Conservation (phyloP, 371 early-diverging fungal species). For the Mucor sp. region DNA sequence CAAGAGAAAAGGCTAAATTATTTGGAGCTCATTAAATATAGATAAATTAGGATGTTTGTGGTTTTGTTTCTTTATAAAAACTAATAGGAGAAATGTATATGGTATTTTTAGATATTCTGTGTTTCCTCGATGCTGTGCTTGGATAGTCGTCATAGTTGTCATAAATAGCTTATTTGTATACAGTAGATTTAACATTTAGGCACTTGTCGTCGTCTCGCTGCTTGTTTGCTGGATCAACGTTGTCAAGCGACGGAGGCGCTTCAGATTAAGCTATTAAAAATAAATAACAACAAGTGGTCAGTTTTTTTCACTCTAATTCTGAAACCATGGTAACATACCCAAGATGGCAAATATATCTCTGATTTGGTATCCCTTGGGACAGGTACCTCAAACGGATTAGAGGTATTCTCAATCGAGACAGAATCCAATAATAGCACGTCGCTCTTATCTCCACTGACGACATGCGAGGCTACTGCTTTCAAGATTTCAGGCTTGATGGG, state of each 20-base stretch:
- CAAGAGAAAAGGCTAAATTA: not conserved
- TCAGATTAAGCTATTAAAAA: slow-evolving; percentile 27
- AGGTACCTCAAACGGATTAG: slow-evolving; percentile 64
- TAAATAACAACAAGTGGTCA: not conserved
- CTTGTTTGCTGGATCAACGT: slow-evolving; percentile 20
- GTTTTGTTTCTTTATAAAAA: not conserved
- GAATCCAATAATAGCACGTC: slow-evolving; percentile 89
- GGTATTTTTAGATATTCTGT: slow-evolving; percentile 4
- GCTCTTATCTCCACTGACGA: slow-evolving; percentile 84
- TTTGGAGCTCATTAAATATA: not conserved
- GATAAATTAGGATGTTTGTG: not conserved
- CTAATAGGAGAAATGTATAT: not conserved
- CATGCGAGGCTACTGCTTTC: slow-evolving; percentile 85
- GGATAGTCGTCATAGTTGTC: not conserved
- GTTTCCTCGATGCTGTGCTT: not conserved
- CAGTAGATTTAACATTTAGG: not conserved
- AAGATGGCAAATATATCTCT: slow-evolving; percentile 61
- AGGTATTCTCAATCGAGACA: slow-evolving; percentile 74
- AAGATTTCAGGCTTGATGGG: slow-evolving; percentile 88
- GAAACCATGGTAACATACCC: slow-evolving; percentile 32
- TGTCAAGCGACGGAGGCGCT: slow-evolving; percentile 40
- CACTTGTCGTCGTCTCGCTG: not conserved
- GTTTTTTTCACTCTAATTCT: not conserved
- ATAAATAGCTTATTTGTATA: not conserved
- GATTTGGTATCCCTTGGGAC: slow-evolving; percentile 54